These are phyloP conservation scores for Lactuca saligna DNA, from an alignment of 129 eudicot species.

Conservation along the genomic window DNA sequence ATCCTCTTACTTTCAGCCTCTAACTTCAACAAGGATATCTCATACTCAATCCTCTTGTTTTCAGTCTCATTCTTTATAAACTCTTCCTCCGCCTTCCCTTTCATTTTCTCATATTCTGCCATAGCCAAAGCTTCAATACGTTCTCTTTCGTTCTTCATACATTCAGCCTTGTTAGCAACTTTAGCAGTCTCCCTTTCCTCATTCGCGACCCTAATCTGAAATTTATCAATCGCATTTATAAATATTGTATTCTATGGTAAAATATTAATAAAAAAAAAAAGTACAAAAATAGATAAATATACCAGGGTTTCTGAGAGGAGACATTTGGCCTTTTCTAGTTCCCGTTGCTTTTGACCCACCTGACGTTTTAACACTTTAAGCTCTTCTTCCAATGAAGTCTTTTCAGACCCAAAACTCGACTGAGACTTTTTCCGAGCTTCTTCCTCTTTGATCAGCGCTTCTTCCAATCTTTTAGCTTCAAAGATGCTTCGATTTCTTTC, in stretches of 20 bases:
- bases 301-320: slow-evolving; percentile 51
- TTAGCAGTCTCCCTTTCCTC: slow-evolving; percentile 48
- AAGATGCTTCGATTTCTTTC: slow-evolving; percentile 23
- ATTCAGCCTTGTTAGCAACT: slow-evolving; percentile 15
- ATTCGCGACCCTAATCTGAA: slow-evolving; percentile 43
- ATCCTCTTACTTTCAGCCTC: slow-evolving; percentile 40
- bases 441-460: slow-evolving; percentile 42
- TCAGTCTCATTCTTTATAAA: slow-evolving; percentile 30
- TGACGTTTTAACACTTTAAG: slow-evolving; percentile 24
- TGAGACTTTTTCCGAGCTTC: slow-evolving; percentile 39
- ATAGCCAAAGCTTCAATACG: slow-evolving; percentile 22
- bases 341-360: slow-evolving; percentile 19
- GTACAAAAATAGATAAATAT: neutral
- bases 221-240: slow-evolving; percentile 1
- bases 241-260: neutral
- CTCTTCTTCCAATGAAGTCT: slow-evolving; percentile 43
- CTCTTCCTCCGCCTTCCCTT: slow-evolving; percentile 28
- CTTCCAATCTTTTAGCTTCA: slow-evolving; percentile 32
- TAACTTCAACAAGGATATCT: slow-evolving; percentile 40
- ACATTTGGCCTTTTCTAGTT: slow-evolving; percentile 41
- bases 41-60: slow-evolving; percentile 33
- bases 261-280: neutral
- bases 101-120: slow-evolving; percentile 32
- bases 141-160: slow-evolving; percentile 32
- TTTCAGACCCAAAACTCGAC: slow-evolving; percentile 28